Percentiles rank a stretch among this genome's conserved stretches.
These are phyloP conservation scores for Cytospora schulzeri DNA, from an alignment of 2,329 filamentous ascomycete species.

Conservation along the genomic window DNA sequence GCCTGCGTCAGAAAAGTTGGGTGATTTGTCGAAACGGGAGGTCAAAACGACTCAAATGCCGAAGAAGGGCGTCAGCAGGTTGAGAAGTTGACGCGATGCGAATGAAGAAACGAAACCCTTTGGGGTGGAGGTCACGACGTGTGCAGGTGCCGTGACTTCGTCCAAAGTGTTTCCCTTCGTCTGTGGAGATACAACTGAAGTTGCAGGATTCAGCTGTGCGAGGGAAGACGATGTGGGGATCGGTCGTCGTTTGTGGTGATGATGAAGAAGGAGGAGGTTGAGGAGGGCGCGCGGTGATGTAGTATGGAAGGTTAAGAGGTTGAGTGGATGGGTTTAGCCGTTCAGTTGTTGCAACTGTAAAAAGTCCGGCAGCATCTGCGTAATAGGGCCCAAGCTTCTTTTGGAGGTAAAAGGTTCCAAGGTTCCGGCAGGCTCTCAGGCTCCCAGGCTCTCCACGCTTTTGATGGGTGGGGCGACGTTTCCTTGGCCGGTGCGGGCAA, in stretches of 20 bases:
- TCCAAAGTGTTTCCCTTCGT: neutral
- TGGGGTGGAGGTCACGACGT: conserved; percentile 21
- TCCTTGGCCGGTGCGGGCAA: neutral
- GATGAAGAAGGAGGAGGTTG: conserved; percentile 5
- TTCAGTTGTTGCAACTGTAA: conserved; percentile 10
- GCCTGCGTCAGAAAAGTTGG: conserved; percentile 28
- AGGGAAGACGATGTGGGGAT: conserved; percentile 5
- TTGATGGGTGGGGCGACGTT: conserved; percentile 4
- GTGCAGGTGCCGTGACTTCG: conserved; percentile 28
- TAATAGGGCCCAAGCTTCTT: conserved; percentile 23
- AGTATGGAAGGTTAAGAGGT: conserved; percentile 1
- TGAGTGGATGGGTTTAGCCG: conserved; percentile 15
- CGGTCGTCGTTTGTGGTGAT: conserved; percentile 12
- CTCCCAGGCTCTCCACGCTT: neutral
- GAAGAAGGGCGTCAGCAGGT: neutral
- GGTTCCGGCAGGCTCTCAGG: conserved; percentile 17
- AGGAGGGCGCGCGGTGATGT: conserved; percentile 14
- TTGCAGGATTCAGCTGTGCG: conserved; percentile 9
- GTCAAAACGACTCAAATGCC: neutral
- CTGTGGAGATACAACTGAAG: conserved; percentile 3
- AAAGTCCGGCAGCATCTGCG: conserved; percentile 24
- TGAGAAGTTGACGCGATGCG: conserved; percentile 16
- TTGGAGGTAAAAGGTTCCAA: neutral
- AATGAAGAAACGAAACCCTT: conserved; percentile 18
- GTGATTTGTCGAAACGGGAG: neutral